phyloP scores from a whole-genome alignment of 2,329 filamentous ascomycete species.

The Myrmaecium sp. region DNA sequence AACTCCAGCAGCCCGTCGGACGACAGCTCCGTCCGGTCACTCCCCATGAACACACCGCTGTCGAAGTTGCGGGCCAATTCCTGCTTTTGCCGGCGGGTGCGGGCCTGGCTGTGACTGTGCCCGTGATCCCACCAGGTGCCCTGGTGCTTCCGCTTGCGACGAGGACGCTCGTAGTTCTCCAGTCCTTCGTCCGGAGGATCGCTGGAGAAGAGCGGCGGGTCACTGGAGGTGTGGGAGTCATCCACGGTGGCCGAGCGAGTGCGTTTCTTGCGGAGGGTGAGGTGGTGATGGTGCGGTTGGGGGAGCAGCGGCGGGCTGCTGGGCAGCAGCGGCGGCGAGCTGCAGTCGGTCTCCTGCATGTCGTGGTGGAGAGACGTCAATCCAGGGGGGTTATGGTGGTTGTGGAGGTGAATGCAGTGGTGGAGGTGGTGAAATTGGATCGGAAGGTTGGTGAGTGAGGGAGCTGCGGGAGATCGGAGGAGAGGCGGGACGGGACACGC shows the following conservation, averaged over 20 bases:
- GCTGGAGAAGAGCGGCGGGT: conserved; percentile 54
- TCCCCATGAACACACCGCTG: conserved; percentile 53
- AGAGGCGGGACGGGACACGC: too few relatives aligned
- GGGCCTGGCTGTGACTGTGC: conserved; percentile 17
- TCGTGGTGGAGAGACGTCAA: too few relatives aligned
- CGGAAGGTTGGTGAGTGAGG: too few relatives aligned
- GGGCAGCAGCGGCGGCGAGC: conserved; percentile 4
- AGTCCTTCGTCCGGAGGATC: conserved; percentile 33
- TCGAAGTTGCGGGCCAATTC: conserved; percentile 44
- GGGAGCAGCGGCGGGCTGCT: conserved; percentile 1
- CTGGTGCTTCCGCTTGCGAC: conserved; percentile 44
- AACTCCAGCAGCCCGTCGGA: conserved; percentile 23
- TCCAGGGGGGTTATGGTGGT: too few relatives aligned
- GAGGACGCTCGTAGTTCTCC: conserved; percentile 44
- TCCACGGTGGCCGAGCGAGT: conserved; percentile 3
- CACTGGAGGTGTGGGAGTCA: conserved; percentile 37
- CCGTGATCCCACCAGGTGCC: conserved; percentile 53
- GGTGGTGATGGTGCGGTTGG: neutral
- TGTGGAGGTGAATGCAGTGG: too few relatives aligned
- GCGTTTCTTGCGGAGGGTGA: conserved; percentile 3
- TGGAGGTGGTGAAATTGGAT: too few relatives aligned
- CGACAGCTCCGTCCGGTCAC: conserved; percentile 36
- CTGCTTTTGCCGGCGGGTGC: conserved; percentile 25
- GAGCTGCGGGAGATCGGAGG: too few relatives aligned
- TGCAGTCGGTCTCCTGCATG: too few relatives aligned